Evolutionary conservation across 2,329 filamentous ascomycete genomes (phyloP).

Genomic region (Exophiala lecanii-corni): DNA sequence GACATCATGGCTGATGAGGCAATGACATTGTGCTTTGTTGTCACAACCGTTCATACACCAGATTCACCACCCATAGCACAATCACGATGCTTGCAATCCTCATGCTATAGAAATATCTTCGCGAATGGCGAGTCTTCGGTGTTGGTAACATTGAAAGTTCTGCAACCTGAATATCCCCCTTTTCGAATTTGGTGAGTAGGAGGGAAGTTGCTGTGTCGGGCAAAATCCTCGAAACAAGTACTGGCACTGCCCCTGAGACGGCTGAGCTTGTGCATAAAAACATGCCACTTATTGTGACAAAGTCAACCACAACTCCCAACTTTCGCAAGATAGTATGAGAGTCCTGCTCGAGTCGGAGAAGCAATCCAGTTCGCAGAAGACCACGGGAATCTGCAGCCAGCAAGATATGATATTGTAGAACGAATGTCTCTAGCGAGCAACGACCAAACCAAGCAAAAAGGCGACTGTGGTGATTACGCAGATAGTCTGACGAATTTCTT

Average conservation of each 20-base stretch:
- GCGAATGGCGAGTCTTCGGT: too few species aligned
- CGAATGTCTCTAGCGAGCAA: conserved; percentile 56
- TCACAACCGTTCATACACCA: too few species aligned
- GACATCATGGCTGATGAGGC: too few species aligned
- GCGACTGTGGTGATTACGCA: conserved; percentile 43
- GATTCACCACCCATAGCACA: too few species aligned
- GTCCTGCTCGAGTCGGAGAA: too few species aligned
- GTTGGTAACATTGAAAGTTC: too few species aligned
- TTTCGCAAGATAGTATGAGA: too few species aligned
- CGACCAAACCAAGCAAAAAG: conserved; percentile 53
- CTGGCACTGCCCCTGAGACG: conserved; percentile 35
- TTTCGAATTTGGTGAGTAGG: too few species aligned
- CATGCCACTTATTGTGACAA: conserved; percentile 34
- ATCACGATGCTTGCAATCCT: too few species aligned
- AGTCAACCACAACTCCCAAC: conserved; percentile 28
- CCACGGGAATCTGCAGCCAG: conserved; percentile 56
- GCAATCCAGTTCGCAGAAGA: conserved; percentile 38
- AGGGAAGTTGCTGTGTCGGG: background rate
- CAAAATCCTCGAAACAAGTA: conserved; percentile 36
- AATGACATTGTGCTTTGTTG: too few species aligned
- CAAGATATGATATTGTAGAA: conserved; percentile 59
- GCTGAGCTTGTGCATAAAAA: conserved; percentile 43
- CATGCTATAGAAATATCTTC: too few species aligned
- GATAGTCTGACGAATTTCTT: conserved; percentile 43
- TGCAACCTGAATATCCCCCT: too few species aligned